Base-by-base conservation (phyloP, 331 rosid species). In the Prunus yedoensis region DNA sequence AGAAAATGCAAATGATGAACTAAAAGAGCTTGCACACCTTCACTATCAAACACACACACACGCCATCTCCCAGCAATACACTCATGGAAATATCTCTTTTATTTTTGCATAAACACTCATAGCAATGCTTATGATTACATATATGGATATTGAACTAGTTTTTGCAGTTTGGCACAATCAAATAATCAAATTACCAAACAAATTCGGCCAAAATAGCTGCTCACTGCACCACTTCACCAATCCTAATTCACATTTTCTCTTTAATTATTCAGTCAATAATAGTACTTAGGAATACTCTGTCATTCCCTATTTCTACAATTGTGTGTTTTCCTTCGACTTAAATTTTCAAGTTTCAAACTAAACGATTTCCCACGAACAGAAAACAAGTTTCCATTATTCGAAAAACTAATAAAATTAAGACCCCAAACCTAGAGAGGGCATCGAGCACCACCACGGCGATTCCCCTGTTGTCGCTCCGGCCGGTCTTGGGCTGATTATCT, bases 391-490 rank as follows among this genome's bases (percentile, higher is more conserved):
- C 59, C 3, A 17, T 2, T 4, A 32, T 52, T 21, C 25, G 54
- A 53, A 78, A 18, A 52, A 38, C 43, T 13, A 65, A 53, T 0
- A 15, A 23, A 74, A 52, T 3, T 4, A 28, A 41, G 7, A 15
- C 38, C 10, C 17, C 52, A 61, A 82, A 94, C 99, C 99, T 92
- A 0, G 97, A 84, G 76, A 92, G 96, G 12, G 97, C 99, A 64
- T 95, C 99, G 18, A 95, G 99, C 20, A 95, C 96, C 52, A 95
- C 99, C 21, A 95, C 99, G 23, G 97, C 97, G 20, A 92, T 90
- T 72, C 99, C 99, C 38, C 99, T 79, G 73, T 92, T 95, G 64
- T 95, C 97, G 82, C 97, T 87, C 76, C 97, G 85, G 52, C 97
- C 96, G 0, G 95, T 88, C 80, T 92, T 95, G 62, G 94, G 97